Percentiles rank a stretch among this genome's conserved stretches.
phyloP scores from a whole-genome alignment of 495 filamentous ascomycete species.

The Penicillium robsamsonii region DNA sequence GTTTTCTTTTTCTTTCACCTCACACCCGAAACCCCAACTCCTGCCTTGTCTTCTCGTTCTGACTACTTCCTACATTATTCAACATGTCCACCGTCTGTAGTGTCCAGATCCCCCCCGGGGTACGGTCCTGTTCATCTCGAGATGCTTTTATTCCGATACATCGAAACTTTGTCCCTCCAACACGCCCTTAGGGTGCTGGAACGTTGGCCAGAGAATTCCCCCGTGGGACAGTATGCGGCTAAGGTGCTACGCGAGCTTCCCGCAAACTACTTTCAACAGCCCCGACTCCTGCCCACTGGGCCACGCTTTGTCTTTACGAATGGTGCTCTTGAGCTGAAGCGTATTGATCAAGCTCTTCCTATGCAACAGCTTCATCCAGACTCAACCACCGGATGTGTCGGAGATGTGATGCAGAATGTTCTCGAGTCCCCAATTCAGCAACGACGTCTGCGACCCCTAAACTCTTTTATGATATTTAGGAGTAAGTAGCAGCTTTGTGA shows the following conservation, averaged over 20 bases:
- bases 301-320: neutral
- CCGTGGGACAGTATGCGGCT: neutral
- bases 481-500: conserved; percentile 31
- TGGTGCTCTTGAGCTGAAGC: neutral
- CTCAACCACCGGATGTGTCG: neutral
- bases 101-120: neutral
- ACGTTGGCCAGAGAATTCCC: neutral
- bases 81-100: neutral
- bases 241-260: neutral
- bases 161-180: neutral
- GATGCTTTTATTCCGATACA: neutral
- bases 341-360: neutral
- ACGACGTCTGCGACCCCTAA: conserved; percentile 30
- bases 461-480: conserved; percentile 49
- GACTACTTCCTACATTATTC: neutral
- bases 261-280: neutral
- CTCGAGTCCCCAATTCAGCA: neutral
- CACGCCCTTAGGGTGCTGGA: neutral
- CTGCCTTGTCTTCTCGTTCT: neutral
- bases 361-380: neutral
- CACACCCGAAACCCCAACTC: neutral
- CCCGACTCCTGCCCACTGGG: neutral
- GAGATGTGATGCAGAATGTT: neutral
- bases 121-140: neutral
- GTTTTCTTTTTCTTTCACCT: neutral